These are phyloP conservation scores for Xylariales sp. DNA, from an alignment of 2,329 filamentous ascomycete species.

Conservation along the genomic window DNA sequence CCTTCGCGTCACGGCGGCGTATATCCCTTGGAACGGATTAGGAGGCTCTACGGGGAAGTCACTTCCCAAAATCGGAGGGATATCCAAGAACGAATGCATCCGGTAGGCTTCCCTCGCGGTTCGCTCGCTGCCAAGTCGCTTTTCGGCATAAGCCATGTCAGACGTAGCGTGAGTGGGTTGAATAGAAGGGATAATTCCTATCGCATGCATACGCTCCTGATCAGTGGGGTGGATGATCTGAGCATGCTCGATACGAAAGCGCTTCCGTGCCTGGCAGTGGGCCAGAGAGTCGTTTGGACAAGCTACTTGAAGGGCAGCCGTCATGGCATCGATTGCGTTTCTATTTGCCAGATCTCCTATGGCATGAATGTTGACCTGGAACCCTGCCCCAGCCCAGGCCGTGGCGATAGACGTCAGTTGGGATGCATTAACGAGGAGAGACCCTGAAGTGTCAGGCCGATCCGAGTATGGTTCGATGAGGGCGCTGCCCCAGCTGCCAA, in stretches of 20 bases:
- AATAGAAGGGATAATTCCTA: slow-evolving; percentile 64
- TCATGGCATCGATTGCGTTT: slow-evolving; percentile 58
- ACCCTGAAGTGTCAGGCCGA: slow-evolving; percentile 55
- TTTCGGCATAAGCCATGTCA: slow-evolving; percentile 64
- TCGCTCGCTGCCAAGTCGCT: slow-evolving; percentile 52
- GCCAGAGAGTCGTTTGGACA: slow-evolving; percentile 42
- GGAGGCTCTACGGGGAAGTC: slow-evolving; percentile 71
- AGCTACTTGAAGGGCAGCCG: slow-evolving; percentile 46
- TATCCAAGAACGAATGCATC: slow-evolving; percentile 56
- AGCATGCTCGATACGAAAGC: slow-evolving; percentile 67
- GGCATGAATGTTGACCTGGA: slow-evolving; percentile 68
- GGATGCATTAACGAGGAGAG: slow-evolving; percentile 62
- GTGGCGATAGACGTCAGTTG: slow-evolving; percentile 48
- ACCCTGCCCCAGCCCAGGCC: slow-evolving; percentile 57
- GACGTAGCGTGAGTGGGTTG: slow-evolving; percentile 70
- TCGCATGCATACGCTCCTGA: slow-evolving; percentile 51
- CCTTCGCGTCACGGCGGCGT: slow-evolving; percentile 60
- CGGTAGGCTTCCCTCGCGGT: slow-evolving; percentile 57
- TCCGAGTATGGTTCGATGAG: slow-evolving; percentile 68
- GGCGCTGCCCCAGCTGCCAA: slow-evolving; percentile 68
- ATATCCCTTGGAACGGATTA: slow-evolving; percentile 64
- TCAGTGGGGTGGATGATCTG: slow-evolving; percentile 67
- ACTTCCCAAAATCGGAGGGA: slow-evolving; percentile 56
- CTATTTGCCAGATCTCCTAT: slow-evolving; percentile 68
- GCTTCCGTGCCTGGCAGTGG: slow-evolving; percentile 47